These are phyloP conservation scores for Backusella luteola DNA, from an alignment of 192 early-diverging fungal genomes.

Conservation along the genomic window DNA sequence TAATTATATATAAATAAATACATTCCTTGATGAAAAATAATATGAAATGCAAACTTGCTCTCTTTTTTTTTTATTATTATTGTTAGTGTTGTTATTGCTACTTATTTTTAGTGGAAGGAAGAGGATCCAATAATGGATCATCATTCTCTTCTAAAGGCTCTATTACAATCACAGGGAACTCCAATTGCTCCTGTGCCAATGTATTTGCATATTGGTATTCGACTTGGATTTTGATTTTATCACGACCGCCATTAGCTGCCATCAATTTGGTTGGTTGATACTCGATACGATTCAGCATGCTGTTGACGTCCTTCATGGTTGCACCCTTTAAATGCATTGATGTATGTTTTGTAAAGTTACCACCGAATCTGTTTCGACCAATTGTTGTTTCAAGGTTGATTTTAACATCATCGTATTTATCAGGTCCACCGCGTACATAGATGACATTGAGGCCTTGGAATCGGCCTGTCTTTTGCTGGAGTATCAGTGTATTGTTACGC, in stretches of 20 bases:
- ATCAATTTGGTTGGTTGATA: constrained; percentile 26
- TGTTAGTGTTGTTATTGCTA: neutral
- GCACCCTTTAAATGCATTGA: constrained; percentile 13
- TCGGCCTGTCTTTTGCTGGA: constrained; percentile 35
- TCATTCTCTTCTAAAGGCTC: constrained; percentile 13
- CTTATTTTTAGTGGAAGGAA: neutral
- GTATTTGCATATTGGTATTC: neutral
- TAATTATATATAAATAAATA: neutral
- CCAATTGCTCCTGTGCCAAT: neutral
- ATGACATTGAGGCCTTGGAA: constrained; percentile 51
- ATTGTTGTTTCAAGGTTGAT: constrained; percentile 17
- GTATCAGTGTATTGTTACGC: neutral
- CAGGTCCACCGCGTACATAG: constrained; percentile 46
- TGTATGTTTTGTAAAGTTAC: constrained; percentile 13
- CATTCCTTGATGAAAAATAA: neutral
- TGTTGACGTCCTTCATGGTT: constrained; percentile 33
- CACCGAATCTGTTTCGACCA: constrained; percentile 16
- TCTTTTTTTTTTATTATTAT: neutral
- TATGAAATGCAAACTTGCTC: constrained; percentile 1
- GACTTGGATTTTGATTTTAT: neutral
- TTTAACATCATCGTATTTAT: constrained; percentile 4
- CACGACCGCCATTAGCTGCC: constrained; percentile 21
- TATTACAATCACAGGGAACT: constrained; percentile 4
- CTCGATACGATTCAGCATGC: constrained; percentile 24
- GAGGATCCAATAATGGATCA: neutral